These are phyloP conservation scores for Sporobolomyces pararoseus DNA, from an alignment of 768 basidiomycete species.

Conservation along the genomic window DNA sequence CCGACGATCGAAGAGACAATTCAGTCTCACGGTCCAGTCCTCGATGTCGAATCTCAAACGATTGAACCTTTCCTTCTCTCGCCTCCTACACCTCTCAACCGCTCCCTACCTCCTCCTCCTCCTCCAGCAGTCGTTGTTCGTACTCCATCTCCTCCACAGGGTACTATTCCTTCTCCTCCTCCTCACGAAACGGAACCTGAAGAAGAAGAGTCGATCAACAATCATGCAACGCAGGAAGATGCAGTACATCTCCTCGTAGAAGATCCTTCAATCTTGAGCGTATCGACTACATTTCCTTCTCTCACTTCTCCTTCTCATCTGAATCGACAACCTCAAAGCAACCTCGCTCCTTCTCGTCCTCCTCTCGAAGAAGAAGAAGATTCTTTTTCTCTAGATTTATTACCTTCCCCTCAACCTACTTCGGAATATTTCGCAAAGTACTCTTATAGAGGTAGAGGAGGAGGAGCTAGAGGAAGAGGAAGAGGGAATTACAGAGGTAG, in stretches of 20 bases:
- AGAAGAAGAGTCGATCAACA: too few relatives aligned
- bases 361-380: too few relatives aligned
- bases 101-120: background rate
- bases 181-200: too few relatives aligned
- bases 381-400: background rate
- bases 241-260: background rate
- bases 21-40: too few relatives aligned
- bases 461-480: constrained; percentile 1
- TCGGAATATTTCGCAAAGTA: background rate
- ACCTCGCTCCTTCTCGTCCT: too few relatives aligned
- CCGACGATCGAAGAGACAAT: too few relatives aligned
- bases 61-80: background rate
- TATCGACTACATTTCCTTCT: background rate
- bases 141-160: too few relatives aligned
- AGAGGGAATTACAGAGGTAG: too few relatives aligned
- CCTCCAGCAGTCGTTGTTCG: background rate
- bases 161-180: too few relatives aligned
- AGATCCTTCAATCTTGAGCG: background rate
- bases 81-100: background rate
- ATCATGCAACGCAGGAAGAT: background rate
- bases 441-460: background rate
- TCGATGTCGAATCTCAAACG: background rate
- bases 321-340: background rate
- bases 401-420: background rate
- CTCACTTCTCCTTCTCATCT: background rate